Evolutionary conservation across 352 stramenopile species (phyloP).

Genomic region (Phytophthora lateralis): DNA sequence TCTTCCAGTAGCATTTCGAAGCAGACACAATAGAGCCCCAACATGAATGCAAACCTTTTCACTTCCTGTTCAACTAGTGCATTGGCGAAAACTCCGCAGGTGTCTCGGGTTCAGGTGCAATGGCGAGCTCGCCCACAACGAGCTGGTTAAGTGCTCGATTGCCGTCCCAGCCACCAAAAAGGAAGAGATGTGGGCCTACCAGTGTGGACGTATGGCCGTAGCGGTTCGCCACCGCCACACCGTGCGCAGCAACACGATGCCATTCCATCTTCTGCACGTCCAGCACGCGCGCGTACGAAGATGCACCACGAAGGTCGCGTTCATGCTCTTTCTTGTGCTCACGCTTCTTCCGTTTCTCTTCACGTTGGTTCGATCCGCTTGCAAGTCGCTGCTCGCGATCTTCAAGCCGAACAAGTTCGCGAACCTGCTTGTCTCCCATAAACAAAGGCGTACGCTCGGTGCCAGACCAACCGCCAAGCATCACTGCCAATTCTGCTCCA

Average conservation of each 20-base stretch:
- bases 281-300: constrained; percentile 63
- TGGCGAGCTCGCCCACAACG: constrained; percentile 62
- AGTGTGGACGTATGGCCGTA: constrained; percentile 75
- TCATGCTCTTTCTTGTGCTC: constrained; percentile 45
- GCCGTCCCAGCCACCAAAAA: constrained; percentile 85
- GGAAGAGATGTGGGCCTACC: constrained; percentile 70
- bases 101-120: constrained; percentile 15
- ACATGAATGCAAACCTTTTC: constrained; percentile 17
- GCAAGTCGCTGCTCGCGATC: constrained; percentile 62
- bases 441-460: constrained; percentile 77
- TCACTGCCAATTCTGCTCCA: constrained; percentile 59
- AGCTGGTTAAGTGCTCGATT: constrained; percentile 82
- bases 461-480: constrained; percentile 78
- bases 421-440: constrained; percentile 78
- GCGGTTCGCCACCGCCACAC: constrained; percentile 58
- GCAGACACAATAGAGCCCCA: constrained; percentile 33
- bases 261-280: constrained; percentile 74
- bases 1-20: constrained; percentile 5
- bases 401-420: constrained; percentile 56
- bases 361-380: constrained; percentile 25
- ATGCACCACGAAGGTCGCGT: constrained; percentile 43
- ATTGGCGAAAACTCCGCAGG: constrained; percentile 13
- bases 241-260: constrained; percentile 45
- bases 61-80: constrained; percentile 5
- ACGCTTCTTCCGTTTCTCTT: constrained; percentile 39